Percentiles rank a stretch among this genome's conserved stretches.
Conservation (phyloP, 345 rosid genomes). For the Gossypium turneri region DNA sequence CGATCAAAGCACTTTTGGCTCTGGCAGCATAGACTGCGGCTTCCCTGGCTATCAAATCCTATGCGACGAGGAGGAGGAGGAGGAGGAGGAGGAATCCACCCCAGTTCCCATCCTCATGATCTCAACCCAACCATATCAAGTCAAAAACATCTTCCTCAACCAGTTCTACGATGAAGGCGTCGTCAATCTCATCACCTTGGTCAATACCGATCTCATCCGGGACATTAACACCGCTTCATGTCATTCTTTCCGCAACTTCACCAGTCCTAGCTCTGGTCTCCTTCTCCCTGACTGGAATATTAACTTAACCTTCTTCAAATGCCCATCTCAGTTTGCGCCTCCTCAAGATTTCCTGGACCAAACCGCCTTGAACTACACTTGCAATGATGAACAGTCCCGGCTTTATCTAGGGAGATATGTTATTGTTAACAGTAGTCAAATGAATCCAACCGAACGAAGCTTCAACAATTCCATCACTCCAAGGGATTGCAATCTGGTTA, state of each 20-base stretch:
- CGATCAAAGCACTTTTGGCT: slow-evolving; percentile 11
- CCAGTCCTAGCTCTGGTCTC: slow-evolving; percentile 8
- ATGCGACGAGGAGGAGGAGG: slow-evolving; percentile 8
- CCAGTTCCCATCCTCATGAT: slow-evolving; percentile 17
- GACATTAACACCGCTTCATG: slow-evolving; percentile 21
- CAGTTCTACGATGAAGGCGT: neutral
- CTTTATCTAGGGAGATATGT: slow-evolving; percentile 9
- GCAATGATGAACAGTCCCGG: neutral
- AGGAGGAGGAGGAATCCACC: neutral
- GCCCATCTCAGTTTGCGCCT: neutral
- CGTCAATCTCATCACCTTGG: slow-evolving; percentile 13
- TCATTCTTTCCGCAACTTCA: slow-evolving; percentile 17
- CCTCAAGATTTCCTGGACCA: slow-evolving; percentile 8
- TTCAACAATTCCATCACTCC: slow-evolving; percentile 1
- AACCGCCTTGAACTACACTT: slow-evolving; percentile 14
- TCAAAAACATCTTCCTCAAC: slow-evolving; percentile 10
- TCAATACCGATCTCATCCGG: slow-evolving; percentile 18
- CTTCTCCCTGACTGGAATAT: slow-evolving; percentile 10
- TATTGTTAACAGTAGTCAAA: neutral
- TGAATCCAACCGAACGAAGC: neutral
- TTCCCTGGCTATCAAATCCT: slow-evolving; percentile 28
- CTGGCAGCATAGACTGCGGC: slow-evolving; percentile 21
- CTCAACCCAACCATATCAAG: slow-evolving; percentile 4
- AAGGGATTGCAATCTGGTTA: slow-evolving; percentile 12
- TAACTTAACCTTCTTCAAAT: slow-evolving; percentile 21